Base-by-base conservation (phyloP, 495 filamentous ascomycete species). In the Talaromyces nanjingensis region DNA sequence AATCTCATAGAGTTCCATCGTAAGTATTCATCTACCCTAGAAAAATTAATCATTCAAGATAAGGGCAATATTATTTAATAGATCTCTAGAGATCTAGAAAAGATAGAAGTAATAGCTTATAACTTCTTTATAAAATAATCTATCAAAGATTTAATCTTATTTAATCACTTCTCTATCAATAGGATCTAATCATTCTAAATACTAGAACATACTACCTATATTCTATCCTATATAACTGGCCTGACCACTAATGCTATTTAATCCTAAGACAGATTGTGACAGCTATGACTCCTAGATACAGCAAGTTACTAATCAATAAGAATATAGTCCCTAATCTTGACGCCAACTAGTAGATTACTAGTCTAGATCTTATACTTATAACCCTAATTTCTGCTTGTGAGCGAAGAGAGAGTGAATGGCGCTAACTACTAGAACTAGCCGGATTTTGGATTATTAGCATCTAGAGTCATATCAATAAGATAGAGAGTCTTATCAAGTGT, bases 401-500 rank as follows among this genome's bases (percentile, higher is more conserved):
- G 66, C 73, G 81, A 12, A 70, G 65, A 3, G 68, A 71, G 64
- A 60, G 59, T 2, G 64, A 73, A 6, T 73, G 70, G 67, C 63
- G 59, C 18, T 22, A 27, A 53, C 47, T 70, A 57, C 68, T 74
- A 67, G 83, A 76, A 9, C 77, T 65, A 64, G 89, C 83, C 72
- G 89, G 86, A 68, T 81, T 89, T 67, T 84, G 77, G 29, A 82
- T 91, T 64, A 82, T 84, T 60, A 71, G 77, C 33, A 78, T 79
- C 4, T 18, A 64, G 27, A 66, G 53, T 1, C 66, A 65, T 62
- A 63, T 63, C 0, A 65, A 65, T 9, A 66, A 60, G 12, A 67
- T 67, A 33, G 72, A 72, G 57, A 71, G 68, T 53, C 59, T 76
- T 63, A 72, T 76, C 58, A 71, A 76, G 60, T 65, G 66, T 5